Percentiles rank a stretch among this genome's conserved stretches.
phyloP scores from a whole-genome alignment of 1,284 basidiomycete genomes.

The Ceratobasidium theobromae region DNA sequence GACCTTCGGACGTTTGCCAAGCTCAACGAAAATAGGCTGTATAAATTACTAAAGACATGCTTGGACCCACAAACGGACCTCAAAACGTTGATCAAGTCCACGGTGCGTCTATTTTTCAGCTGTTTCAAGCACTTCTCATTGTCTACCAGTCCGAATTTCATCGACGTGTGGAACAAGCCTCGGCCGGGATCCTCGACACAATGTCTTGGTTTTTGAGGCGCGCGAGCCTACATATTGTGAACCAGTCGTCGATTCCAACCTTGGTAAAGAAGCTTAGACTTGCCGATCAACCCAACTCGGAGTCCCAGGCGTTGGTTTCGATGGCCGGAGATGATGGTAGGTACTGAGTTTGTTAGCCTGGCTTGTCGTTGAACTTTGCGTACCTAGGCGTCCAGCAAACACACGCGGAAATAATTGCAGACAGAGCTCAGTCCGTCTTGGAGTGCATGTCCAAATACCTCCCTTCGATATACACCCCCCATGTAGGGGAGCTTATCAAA shows the following conservation, averaged over 20 bases:
- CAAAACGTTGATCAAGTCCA: slow-evolving; percentile 76
- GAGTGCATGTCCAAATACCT: slow-evolving; percentile 73
- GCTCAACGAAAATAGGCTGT: slow-evolving; percentile 81
- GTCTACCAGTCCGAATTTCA: slow-evolving; percentile 67
- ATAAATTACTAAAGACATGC: slow-evolving; percentile 79
- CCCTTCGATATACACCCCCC: slow-evolving; percentile 71
- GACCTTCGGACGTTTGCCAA: slow-evolving; percentile 85
- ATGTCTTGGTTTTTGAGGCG: slow-evolving; percentile 74
- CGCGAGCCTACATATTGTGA: slow-evolving; percentile 73
- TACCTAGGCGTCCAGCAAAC: slow-evolving; percentile 21
- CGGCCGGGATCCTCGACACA: slow-evolving; percentile 63
- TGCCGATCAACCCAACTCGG: slow-evolving; percentile 1
- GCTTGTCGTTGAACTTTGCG: not conserved
- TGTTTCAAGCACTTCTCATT: not conserved
- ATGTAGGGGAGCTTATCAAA: slow-evolving; percentile 73
- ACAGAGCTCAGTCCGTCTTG: slow-evolving; percentile 41
- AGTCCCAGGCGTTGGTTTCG: not conserved
- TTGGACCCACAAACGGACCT: slow-evolving; percentile 84
- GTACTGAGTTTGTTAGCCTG: not conserved
- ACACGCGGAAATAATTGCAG: slow-evolving; percentile 29
- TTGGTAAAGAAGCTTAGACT: slow-evolving; percentile 53
- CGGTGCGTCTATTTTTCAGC: slow-evolving; percentile 49
- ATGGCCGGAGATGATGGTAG: not conserved
- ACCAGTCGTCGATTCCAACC: slow-evolving; percentile 81
- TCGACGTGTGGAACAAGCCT: slow-evolving; percentile 71